Percentiles rank a stretch among this genome's conserved stretches.
phyloP scores from a whole-genome alignment of 2,329 filamentous ascomycete species.

The Trichoderma sp. region DNA sequence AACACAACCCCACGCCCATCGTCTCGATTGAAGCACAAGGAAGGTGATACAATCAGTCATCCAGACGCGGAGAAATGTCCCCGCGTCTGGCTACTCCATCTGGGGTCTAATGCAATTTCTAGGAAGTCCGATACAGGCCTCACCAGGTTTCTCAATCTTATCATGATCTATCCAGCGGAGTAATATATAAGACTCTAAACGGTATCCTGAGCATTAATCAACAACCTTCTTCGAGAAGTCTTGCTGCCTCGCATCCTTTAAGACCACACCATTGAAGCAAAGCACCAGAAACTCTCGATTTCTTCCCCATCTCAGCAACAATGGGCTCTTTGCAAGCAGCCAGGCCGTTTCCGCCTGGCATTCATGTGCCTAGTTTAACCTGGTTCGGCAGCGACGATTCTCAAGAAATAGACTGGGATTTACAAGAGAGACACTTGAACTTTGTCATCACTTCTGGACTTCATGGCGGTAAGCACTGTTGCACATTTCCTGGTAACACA shows the following conservation, averaged over 20 bases:
- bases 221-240: background rate
- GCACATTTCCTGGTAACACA: background rate
- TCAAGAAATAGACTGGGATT: conserved; percentile 55
- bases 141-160: no score
- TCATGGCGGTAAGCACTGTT: conserved; percentile 42
- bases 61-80: no score
- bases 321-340: conserved; percentile 33
- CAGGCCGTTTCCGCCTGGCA: conserved; percentile 41
- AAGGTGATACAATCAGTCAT: background rate
- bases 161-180: background rate
- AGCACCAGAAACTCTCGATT: no score
- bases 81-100: background rate
- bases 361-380: conserved; percentile 56
- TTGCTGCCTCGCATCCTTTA: background rate
- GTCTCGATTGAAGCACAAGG: background rate
- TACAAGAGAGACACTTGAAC: conserved; percentile 46
- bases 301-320: background rate
- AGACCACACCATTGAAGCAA: background rate
- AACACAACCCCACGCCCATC: background rate
- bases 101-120: background rate
- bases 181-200: background rate
- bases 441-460: conserved; percentile 48
- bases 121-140: background rate
- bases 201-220: background rate
- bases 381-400: conserved; percentile 48